These are phyloP conservation scores for Kodamaea jinghongensis DNA, from an alignment of 805 yeast genomes.

Conservation along the genomic window DNA sequence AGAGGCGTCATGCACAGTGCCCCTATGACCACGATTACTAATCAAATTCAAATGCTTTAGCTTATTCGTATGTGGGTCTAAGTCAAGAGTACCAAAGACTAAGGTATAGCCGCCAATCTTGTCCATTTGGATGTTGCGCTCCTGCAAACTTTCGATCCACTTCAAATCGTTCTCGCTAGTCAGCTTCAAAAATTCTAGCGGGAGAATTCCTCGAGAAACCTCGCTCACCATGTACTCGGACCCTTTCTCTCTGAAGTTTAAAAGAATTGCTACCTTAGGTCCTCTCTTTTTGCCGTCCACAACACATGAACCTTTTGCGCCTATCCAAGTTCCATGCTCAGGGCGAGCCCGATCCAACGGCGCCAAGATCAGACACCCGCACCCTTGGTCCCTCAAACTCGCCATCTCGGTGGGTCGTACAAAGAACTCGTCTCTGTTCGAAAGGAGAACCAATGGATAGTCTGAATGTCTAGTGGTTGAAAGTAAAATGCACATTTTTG, in stretches of 20 bases:
- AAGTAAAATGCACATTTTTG: slow-evolving; percentile 83
- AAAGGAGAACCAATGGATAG: slow-evolving; percentile 70
- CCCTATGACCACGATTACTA: slow-evolving; percentile 48
- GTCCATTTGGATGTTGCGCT: slow-evolving; percentile 12
- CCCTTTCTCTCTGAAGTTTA: slow-evolving; percentile 63
- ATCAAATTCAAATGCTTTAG: slow-evolving; percentile 32
- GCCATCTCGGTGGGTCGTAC: slow-evolving; percentile 66
- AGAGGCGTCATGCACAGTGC: slow-evolving; percentile 26
- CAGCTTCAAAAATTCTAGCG: slow-evolving; percentile 44
- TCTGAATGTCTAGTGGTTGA: slow-evolving; percentile 67
- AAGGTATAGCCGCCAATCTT: slow-evolving; percentile 63
- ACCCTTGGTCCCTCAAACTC: slow-evolving; percentile 27
- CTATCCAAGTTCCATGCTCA: slow-evolving; percentile 92
- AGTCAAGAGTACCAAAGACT: slow-evolving; percentile 45
- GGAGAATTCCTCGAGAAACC: slow-evolving; percentile 54
- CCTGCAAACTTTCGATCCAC: slow-evolving; percentile 36
- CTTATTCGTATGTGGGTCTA: slow-evolving; percentile 3
- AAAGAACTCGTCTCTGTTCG: slow-evolving; percentile 87
- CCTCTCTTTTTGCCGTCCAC: slow-evolving; percentile 7
- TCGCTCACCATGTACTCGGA: slow-evolving; percentile 26
- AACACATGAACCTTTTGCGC: slow-evolving; percentile 43
- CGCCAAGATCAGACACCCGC: slow-evolving; percentile 44
- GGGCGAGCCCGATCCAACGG: slow-evolving; percentile 73
- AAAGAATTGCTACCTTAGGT: slow-evolving; percentile 67
- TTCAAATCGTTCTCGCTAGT: slow-evolving; percentile 24